Base-by-base conservation (phyloP, 1,139 yeast genomes). In the Magnusiomyces magnusii region DNA sequence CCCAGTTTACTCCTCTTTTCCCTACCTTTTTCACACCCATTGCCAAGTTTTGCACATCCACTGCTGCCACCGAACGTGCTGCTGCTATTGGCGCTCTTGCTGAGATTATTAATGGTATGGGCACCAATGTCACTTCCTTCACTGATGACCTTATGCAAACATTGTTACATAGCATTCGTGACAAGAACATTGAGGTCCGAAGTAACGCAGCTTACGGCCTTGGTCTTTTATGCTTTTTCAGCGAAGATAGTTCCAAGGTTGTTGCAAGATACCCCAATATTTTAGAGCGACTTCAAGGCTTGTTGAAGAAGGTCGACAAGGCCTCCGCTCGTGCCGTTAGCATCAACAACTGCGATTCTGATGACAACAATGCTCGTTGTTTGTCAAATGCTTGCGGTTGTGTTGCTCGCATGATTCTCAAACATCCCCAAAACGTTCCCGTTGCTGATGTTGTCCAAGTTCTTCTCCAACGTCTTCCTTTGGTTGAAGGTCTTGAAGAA, bases 131-230 rank as follows among this genome's bases (percentile, higher is more conserved):
- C 63, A 84, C 89, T 68, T 87, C 88, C 62, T 85, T 78, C 75
- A 76, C 86, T 55, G 82, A 82, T 64, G 89, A 87, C 66, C 78
- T 93, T 68, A 76, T 91, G 68, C 83, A 85, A 70, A 78, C 86
- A 28, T 85, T 93, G 70, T 78, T 81, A 59, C 80, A 82, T 62
- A 85, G 87, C 66, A 79, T 93, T 64, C 79, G 80, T 64, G 99
- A 93, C 73, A 81, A 84, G 68, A 86, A 95, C 31, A 79, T 87
- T 66, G 97, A 91, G 71, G 98, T 91, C 60, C 87, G 93, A 76
- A 93, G 97, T 67, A 89, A 91, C 68, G 95, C 98, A 59, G 97
- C 98, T 23, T 93, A 90, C 71, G 99, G 98, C 78, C 83, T 89
- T 65, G 99, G 99, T 65, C 76, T 91, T 64, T 75, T 91, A 62